phyloP scores from a whole-genome alignment of 352 stramenopile genomes.

The Pythium diclinum region DNA sequence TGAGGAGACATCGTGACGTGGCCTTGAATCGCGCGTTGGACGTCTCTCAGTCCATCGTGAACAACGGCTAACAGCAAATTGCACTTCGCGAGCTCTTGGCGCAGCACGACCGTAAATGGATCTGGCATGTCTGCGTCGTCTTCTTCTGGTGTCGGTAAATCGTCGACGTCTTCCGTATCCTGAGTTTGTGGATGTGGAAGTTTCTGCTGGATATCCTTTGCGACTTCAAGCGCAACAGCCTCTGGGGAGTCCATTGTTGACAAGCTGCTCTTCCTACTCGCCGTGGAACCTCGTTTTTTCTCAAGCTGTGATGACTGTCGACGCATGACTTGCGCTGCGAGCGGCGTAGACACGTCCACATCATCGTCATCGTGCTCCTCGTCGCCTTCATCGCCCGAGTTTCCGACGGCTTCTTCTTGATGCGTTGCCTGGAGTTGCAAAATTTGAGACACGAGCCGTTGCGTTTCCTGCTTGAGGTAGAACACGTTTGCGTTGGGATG shows the following conservation, averaged over 20 bases:
- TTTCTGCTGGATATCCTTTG: slow-evolving; percentile 25
- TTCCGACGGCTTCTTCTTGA: neutral
- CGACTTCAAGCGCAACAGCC: slow-evolving; percentile 12
- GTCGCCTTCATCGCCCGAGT: neutral
- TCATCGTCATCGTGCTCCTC: slow-evolving; percentile 10
- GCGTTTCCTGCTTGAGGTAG: slow-evolving; percentile 54
- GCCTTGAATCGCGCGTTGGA: slow-evolving; percentile 61
- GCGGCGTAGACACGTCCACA: neutral
- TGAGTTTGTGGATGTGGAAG: slow-evolving; percentile 9
- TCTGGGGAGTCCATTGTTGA: neutral
- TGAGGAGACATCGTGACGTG: slow-evolving; percentile 49
- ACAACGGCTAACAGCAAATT: slow-evolving; percentile 46
- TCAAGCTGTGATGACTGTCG: slow-evolving; percentile 10
- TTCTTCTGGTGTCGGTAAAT: too few species aligned
- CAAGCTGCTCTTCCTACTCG: neutral
- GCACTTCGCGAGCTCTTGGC: slow-evolving; percentile 60
- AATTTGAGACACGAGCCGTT: slow-evolving; percentile 38
- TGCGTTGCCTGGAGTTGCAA: slow-evolving; percentile 38
- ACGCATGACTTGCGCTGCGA: neutral
- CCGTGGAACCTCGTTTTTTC: neutral
- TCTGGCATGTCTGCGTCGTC: slow-evolving; percentile 26
- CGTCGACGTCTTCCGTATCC: neutral
- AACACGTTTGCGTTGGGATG: slow-evolving; percentile 78
- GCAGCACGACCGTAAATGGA: slow-evolving; percentile 57
- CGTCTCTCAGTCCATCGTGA: slow-evolving; percentile 33